Base-by-base conservation (phyloP, 2,329 filamentous ascomycete species). In the Cyphellophora europaea region DNA sequence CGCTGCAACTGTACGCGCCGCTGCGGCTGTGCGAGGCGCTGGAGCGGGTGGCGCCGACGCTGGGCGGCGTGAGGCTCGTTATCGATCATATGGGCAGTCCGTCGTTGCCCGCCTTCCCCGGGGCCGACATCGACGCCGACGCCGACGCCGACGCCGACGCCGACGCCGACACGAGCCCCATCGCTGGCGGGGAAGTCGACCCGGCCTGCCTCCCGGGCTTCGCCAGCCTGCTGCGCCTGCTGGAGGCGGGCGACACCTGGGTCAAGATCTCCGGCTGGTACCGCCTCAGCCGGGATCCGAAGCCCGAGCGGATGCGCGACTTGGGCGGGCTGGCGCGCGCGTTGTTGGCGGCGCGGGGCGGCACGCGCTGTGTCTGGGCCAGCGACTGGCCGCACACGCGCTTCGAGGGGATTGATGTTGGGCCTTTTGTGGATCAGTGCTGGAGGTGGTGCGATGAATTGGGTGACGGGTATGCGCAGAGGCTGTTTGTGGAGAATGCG, bases 361-460 rank as follows among this genome's bases (percentile, higher is more conserved):
- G 21, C 8, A n/a, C 8, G 21, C 21, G 21, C 8, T 25, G 21
- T 25, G 64, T 78, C 0, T 79, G 74, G 51, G 73, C 72, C 1
- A 74, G 71, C 0, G 74, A 79, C 47, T 79, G 74, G 75, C 75
- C 75, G 13, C 74, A 79, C 51, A 79, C 76, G 3, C 60, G 74
- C 10, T 78, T 71, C 40, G 69, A 75, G 14, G 67, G 66, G 2
- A 44, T 75, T 2, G 67, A 79, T 47, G 70, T 77, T 14, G 58
- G 52, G 30, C 67, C 67, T 0, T 78, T 71, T 50, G 62, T 74
- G 17, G 62, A 73, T 38, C 60, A 54, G 34, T 69, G 72, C 32
- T 50, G 21, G 21, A n/a, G n/a, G n/a, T n/a, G n/a, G n/a, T n/a
- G n/a, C n/a, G n/a, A n/a, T n/a, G n/a, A n/a, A n/a, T n/a, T n/a